Conservation (phyloP, 2,329 filamentous ascomycete genomes). For the Stachybotrys elegans region DNA sequence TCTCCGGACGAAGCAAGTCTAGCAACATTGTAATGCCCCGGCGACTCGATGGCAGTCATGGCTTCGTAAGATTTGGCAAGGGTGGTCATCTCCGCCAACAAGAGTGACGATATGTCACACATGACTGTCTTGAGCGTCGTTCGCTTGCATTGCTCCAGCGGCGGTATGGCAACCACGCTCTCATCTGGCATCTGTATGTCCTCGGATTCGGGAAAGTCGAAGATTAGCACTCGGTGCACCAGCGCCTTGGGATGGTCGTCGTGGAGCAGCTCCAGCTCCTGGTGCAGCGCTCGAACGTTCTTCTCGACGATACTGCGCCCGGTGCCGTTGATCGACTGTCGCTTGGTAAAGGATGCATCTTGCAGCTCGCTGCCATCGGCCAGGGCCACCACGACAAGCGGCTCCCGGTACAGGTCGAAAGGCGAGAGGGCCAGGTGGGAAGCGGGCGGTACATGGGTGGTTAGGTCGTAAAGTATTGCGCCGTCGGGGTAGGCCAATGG, state of each 20-base stretch:
- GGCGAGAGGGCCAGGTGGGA: constrained; percentile 77
- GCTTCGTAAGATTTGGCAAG: constrained; percentile 69
- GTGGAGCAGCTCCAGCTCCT: constrained; percentile 65
- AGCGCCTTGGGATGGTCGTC: constrained; percentile 72
- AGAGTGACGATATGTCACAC: constrained; percentile 69
- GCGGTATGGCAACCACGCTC: constrained; percentile 67
- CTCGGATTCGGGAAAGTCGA: constrained; percentile 59
- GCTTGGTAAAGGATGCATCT: constrained; percentile 47
- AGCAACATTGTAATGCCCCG: constrained; percentile 45
- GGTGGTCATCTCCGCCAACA: constrained; percentile 71
- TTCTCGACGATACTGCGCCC: constrained; percentile 47
- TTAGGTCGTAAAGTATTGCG: constrained; percentile 82
- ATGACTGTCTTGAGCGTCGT: constrained; percentile 80
- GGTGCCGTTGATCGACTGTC: constrained; percentile 46
- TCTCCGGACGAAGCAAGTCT: constrained; percentile 32
- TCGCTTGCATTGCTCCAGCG: constrained; percentile 59
- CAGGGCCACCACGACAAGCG: constrained; percentile 76
- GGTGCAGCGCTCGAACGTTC: constrained; percentile 54
- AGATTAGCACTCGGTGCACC: constrained; percentile 73
- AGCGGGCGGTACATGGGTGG: constrained; percentile 71
- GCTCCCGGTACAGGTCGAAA: constrained; percentile 86
- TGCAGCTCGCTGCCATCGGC: constrained; percentile 72
- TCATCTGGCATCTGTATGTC: constrained; percentile 56
- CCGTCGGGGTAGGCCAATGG: constrained; percentile 83
- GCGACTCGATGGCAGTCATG: constrained; percentile 72